Conservation (phyloP, 352 stramenopile genomes). For the Globisporangium cylindrosporum region DNA sequence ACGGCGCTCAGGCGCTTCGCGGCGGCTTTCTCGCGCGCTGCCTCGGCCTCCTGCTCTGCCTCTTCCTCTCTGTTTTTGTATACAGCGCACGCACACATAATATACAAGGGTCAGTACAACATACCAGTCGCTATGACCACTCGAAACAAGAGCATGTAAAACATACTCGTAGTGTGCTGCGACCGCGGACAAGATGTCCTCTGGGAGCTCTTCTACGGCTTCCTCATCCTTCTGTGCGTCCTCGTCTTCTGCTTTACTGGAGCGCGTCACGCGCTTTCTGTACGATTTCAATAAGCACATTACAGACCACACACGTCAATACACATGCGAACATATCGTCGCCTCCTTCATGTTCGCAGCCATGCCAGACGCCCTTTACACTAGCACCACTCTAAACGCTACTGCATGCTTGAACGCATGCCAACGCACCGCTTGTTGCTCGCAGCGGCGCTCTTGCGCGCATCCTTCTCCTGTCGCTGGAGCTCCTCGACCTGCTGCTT, state of each 20-base stretch:
- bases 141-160: too few species aligned
- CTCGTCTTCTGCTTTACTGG: constrained; percentile 11
- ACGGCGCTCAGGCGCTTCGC: constrained; percentile 18
- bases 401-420: not conserved
- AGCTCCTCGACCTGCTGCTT: constrained; percentile 48
- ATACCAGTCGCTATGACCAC: not conserved
- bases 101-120: not conserved
- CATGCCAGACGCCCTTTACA: not conserved
- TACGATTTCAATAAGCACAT: not conserved
- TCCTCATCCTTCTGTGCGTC: constrained; percentile 18
- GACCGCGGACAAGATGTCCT: constrained; percentile 63
- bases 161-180: constrained; percentile 62
- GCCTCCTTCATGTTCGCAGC: not conserved
- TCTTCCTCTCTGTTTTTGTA: constrained; percentile 43
- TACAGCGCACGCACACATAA: not conserved
- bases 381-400: not conserved
- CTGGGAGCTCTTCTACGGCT: constrained; percentile 46
- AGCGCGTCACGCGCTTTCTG: constrained; percentile 38
- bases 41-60: constrained; percentile 39
- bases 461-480: constrained; percentile 51
- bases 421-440: constrained; percentile 38
- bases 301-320: not conserved
- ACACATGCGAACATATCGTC: not conserved
- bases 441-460: constrained; percentile 30
- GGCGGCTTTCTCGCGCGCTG: constrained; percentile 21